Percentiles rank a stretch among this genome's conserved stretches.
Evolutionary conservation across 2,329 filamentous ascomycete species (phyloP).

Genomic region (Arthrobotrys megalospora): DNA sequence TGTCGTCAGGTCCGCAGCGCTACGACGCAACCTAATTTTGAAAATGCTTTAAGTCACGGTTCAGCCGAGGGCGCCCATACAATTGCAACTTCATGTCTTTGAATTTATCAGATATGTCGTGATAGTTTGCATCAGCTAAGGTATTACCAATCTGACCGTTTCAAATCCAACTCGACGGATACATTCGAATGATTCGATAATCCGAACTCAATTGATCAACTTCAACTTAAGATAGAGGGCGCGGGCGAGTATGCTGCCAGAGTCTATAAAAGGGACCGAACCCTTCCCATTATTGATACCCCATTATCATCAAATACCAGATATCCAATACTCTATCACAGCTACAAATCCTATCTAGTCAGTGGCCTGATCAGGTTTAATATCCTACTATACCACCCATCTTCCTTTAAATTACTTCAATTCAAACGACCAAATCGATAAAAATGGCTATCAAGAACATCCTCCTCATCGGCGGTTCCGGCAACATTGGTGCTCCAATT

Average conservation of each 20-base stretch:
- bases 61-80: background rate
- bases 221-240: background rate
- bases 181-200: background rate
- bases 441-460: slow-evolving; percentile 55
- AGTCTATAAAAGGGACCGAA: slow-evolving; percentile 26
- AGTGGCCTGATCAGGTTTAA: background rate
- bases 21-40: slow-evolving; percentile 18
- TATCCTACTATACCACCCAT: background rate
- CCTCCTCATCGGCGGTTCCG: slow-evolving; percentile 56
- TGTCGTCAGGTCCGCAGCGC: background rate
- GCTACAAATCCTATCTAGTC: background rate
- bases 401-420: background rate
- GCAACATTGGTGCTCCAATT: slow-evolving; percentile 45
- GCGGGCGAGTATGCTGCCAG: background rate
- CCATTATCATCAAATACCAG: background rate
- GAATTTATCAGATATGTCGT: slow-evolving; percentile 34
- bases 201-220: background rate
- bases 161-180: background rate
- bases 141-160: slow-evolving; percentile 28
- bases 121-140: slow-evolving; percentile 10
- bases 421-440: background rate
- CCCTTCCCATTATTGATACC: background rate
- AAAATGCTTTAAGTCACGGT: slow-evolving; percentile 5
- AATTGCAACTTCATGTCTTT: background rate
- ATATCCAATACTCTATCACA: slow-evolving; percentile 4